A percentile compares a stretch with the other conserved stretches of the same genome.
phyloP scores from a whole-genome alignment of 2,329 filamentous ascomycete species.

The Paecilomyces fulvus region DNA sequence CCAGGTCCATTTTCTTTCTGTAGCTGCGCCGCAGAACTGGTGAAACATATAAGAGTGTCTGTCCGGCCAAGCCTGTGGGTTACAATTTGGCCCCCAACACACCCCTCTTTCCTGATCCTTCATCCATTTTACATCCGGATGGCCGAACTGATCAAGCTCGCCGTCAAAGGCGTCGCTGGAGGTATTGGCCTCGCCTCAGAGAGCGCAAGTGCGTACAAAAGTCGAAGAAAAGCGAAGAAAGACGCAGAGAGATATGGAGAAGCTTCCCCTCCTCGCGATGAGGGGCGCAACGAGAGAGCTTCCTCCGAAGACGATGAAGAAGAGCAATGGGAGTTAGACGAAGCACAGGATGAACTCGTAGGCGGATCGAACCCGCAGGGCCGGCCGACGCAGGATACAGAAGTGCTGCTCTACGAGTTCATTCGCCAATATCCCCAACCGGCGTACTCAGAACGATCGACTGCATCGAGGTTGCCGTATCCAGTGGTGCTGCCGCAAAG shows the following conservation, averaged over 20 bases:
- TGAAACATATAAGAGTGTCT: no score
- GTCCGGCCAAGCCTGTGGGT: no score
- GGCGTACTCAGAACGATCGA: neutral
- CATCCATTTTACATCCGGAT: neutral
- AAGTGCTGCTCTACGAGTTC: neutral
- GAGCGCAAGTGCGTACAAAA: neutral
- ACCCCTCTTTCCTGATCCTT: no score
- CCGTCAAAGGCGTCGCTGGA: neutral
- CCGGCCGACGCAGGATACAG: neutral
- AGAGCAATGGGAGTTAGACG: neutral
- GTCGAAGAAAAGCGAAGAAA: neutral
- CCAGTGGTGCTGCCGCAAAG: constrained; percentile 35
- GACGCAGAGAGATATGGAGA: neutral
- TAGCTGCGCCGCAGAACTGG: no score
- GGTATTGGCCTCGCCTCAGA: neutral
- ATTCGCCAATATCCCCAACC: neutral
- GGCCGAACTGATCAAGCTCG: neutral
- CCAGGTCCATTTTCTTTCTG: no score
- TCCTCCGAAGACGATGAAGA: neutral
- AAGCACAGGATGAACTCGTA: neutral
- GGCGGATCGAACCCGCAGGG: neutral
- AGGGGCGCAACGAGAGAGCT: neutral
- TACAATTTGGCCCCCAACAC: no score
- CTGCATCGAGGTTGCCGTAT: constrained; percentile 13
- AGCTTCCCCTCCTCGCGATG: neutral